phyloP scores from a whole-genome alignment of 257 asterid genomes.

The Rhazya stricta region DNA sequence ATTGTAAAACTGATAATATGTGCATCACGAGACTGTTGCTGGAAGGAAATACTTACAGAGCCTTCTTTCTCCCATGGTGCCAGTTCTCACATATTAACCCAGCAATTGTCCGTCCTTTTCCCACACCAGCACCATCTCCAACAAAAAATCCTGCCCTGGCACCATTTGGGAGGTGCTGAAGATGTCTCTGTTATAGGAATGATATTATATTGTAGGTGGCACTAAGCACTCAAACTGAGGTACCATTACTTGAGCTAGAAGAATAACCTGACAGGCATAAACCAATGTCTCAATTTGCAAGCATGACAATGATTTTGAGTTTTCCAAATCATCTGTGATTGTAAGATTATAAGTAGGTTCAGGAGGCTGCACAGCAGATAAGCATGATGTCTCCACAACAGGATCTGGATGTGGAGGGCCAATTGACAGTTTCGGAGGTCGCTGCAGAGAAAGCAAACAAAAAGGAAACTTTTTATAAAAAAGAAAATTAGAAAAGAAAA shows the following conservation, averaged over 20 bases:
- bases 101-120: constrained; percentile 97
- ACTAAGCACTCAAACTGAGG: constrained; percentile 14
- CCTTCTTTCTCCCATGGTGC: constrained; percentile 81
- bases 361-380: constrained; percentile 94
- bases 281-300: constrained; percentile 96
- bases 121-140: constrained; percentile 99
- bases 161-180: constrained; percentile 82
- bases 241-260: constrained; percentile 15
- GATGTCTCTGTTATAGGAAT: constrained; percentile 68
- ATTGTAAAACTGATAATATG: background rate
- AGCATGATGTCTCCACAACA: constrained; percentile 88
- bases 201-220: constrained; percentile 20
- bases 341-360: constrained; percentile 81
- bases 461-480: background rate
- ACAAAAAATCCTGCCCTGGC: constrained; percentile 94
- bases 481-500: constrained; percentile 5
- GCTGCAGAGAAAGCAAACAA: constrained; percentile 42
- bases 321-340: constrained; percentile 70
- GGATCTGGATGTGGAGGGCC: constrained; percentile 97
- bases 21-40: background rate
- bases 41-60: constrained; percentile 52
- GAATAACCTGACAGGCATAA: constrained; percentile 91
- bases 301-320: constrained; percentile 77
- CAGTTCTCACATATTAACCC: constrained; percentile 99
- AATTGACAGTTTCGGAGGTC: constrained; percentile 85